phyloP scores from a whole-genome alignment of 257 asterid genomes.

The Lycium ferocissimum region DNA sequence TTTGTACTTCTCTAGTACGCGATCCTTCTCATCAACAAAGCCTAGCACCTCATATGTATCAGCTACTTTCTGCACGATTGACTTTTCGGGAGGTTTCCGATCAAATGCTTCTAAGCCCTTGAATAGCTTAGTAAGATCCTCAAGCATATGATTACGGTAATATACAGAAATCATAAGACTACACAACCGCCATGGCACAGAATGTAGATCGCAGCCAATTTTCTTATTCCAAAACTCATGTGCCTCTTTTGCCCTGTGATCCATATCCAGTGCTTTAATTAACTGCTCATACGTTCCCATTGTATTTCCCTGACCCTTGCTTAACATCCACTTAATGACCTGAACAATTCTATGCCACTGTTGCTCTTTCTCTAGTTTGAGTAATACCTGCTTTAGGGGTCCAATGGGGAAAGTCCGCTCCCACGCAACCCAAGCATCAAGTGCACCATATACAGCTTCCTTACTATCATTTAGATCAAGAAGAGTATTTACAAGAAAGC shows the following conservation, averaged over 20 bases:
- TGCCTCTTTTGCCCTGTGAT: constrained; percentile 73
- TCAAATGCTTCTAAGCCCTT: constrained; percentile 77
- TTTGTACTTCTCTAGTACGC: constrained; percentile 71
- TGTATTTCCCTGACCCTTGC: constrained; percentile 93
- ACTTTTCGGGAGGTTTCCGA: constrained; percentile 81
- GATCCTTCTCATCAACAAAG: constrained; percentile 65
- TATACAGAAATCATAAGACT: constrained; percentile 76
- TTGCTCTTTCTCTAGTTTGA: constrained; percentile 77
- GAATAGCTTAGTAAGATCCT: constrained; percentile 78
- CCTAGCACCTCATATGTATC: constrained; percentile 79
- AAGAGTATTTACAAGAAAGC: constrained; percentile 63
- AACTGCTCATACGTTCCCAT: constrained; percentile 79
- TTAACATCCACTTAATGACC: constrained; percentile 91
- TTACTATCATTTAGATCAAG: constrained; percentile 62
- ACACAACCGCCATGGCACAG: constrained; percentile 85
- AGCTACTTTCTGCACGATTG: constrained; percentile 74
- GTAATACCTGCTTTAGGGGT: constrained; percentile 58
- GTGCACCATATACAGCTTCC: constrained; percentile 69
- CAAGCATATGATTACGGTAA: constrained; percentile 71
- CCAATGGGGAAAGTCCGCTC: constrained; percentile 83
- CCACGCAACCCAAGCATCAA: constrained; percentile 97
- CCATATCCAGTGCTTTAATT: constrained; percentile 85
- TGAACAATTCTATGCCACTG: constrained; percentile 87
- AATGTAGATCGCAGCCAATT: constrained; percentile 70
- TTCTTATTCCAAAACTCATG: constrained; percentile 78